Conservation (phyloP, 1,139 yeast species). For the Hemisphaericaspora subhashii region DNA sequence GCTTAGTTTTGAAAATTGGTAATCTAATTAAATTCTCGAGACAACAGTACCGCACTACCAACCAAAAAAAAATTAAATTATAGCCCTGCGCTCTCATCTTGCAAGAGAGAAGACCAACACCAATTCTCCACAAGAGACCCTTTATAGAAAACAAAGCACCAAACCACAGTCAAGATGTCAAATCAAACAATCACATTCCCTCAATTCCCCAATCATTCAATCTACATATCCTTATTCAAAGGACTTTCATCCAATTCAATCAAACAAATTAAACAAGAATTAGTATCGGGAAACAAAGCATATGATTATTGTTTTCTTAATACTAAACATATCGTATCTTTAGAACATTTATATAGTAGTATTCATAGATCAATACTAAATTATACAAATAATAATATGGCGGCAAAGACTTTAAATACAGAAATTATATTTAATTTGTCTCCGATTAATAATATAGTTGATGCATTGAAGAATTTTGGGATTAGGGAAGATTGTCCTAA, state of each 20-base stretch:
- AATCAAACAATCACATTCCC: conserved; percentile 26
- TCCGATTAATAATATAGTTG: conserved; percentile 45
- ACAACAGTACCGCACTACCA: no score
- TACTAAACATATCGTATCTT: conserved; percentile 36
- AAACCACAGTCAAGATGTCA: neutral
- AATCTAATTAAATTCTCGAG: no score
- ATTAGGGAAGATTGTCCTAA: conserved; percentile 31
- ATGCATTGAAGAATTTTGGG: conserved; percentile 45
- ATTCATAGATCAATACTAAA: conserved; percentile 38
- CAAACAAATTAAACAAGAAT: conserved; percentile 26
- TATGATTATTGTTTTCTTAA: conserved; percentile 45
- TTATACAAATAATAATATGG: conserved; percentile 25
- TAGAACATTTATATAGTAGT: conserved; percentile 36
- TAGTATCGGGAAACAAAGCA: conserved; percentile 30
- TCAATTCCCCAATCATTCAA: conserved; percentile 29
- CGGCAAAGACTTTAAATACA: conserved; percentile 43
- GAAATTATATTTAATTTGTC: conserved; percentile 44
- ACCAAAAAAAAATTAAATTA: no score
- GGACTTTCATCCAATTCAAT: conserved; percentile 22
- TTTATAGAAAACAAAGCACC: no score
- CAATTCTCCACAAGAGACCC: no score
- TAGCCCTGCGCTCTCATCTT: no score
- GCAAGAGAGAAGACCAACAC: no score
- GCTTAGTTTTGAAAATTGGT: no score
- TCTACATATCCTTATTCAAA: conserved; percentile 26